Evolutionary conservation across 805 yeast species (phyloP).

Genomic region (Starmera dryadoides): DNA sequence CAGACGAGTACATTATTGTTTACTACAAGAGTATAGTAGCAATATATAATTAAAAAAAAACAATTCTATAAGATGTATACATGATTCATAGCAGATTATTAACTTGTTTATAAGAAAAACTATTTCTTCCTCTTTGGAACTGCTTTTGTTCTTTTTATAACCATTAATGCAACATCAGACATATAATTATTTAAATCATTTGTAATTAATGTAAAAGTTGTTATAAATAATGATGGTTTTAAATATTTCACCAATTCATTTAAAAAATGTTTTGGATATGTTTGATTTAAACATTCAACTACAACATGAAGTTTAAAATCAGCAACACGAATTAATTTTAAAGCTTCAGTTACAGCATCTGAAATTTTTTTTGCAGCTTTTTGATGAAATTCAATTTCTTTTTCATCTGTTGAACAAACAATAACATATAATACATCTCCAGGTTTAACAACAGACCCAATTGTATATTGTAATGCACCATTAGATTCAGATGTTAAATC

Average conservation of each 20-base stretch:
- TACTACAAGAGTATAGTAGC: no score
- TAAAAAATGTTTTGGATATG: slow-evolving; percentile 30
- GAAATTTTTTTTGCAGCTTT: slow-evolving; percentile 9
- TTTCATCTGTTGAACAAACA: slow-evolving; percentile 44
- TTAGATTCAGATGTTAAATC: slow-evolving; percentile 79
- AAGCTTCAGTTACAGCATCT: slow-evolving; percentile 5
- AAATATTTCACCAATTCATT: slow-evolving; percentile 28
- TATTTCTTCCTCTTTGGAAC: not conserved
- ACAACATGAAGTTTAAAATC: slow-evolving; percentile 21
- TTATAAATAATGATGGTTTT: slow-evolving; percentile 21
- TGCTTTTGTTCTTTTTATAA: slow-evolving; percentile 13
- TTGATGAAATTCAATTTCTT: slow-evolving; percentile 18
- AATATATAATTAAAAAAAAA: no score
- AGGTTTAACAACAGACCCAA: slow-evolving; percentile 78
- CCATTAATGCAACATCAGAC: slow-evolving; percentile 16
- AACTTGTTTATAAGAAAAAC: no score
- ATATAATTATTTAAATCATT: slow-evolving; percentile 13
- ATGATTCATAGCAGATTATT: no score
- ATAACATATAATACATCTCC: slow-evolving; percentile 70
- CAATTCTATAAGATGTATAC: no score
- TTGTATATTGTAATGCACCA: slow-evolving; percentile 81
- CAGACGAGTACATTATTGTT: no score
- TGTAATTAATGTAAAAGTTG: slow-evolving; percentile 9
- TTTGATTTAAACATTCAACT: slow-evolving; percentile 26
- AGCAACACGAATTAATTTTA: slow-evolving; percentile 9